These are phyloP conservation scores for Haematococcus sp. DNA, from an alignment of 139 green algal genomes.

Conservation along the genomic window DNA sequence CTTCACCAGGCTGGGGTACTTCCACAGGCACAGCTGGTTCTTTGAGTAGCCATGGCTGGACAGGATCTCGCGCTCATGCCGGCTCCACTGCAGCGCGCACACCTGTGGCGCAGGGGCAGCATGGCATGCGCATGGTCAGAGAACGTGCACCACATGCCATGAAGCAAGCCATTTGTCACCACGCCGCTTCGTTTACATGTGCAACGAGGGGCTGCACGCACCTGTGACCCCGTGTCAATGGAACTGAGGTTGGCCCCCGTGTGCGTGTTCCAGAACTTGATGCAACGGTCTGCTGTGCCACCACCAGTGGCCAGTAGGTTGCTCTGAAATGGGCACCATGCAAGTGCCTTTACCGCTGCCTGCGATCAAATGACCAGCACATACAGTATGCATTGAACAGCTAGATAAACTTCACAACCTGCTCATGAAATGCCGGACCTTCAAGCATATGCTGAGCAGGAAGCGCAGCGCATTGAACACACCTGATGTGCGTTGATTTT, in stretches of 20 bases:
- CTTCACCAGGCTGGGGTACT: slow-evolving; percentile 83
- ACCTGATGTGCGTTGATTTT: slow-evolving; percentile 16
- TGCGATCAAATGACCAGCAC: slow-evolving; percentile 26
- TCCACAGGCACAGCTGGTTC: slow-evolving; percentile 94
- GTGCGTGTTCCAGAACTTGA: slow-evolving; percentile 97
- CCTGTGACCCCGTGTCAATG: slow-evolving; percentile 92
- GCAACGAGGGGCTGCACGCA: slow-evolving; percentile 71
- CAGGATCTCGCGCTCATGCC: slow-evolving; percentile 96
- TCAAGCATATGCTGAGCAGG: too few relatives aligned
- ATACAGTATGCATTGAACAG: too few relatives aligned
- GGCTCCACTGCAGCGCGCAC: slow-evolving; percentile 94
- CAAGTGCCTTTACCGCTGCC: slow-evolving; percentile 93
- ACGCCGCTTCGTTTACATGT: background rate
- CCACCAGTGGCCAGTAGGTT: slow-evolving; percentile 91
- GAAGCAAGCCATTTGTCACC: background rate
- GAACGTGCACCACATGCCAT: background rate
- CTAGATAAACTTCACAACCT: too few relatives aligned
- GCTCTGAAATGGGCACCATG: slow-evolving; percentile 80
- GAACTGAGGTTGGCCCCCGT: slow-evolving; percentile 73
- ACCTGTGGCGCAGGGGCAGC: slow-evolving; percentile 58
- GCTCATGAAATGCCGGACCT: too few relatives aligned
- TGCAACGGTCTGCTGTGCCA: slow-evolving; percentile 93
- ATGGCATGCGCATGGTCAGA: background rate
- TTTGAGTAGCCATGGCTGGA: slow-evolving; percentile 96
- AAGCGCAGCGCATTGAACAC: too few relatives aligned